These are phyloP conservation scores for Leucocoprinus sp. DNA, from an alignment of 768 basidiomycete species.

Conservation along the genomic window DNA sequence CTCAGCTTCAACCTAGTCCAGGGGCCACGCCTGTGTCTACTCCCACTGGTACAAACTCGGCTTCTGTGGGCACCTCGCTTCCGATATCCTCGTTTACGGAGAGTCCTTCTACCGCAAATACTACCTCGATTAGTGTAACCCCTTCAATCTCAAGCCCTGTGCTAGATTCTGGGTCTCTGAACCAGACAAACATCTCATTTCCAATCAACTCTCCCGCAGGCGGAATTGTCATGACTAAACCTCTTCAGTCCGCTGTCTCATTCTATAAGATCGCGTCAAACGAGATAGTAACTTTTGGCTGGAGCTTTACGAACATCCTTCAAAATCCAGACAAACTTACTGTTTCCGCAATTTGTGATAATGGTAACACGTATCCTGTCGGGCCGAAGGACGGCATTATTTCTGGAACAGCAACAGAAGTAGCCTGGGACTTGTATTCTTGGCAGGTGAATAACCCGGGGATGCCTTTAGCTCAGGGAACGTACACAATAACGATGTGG, in stretches of 20 bases:
- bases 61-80: too few species aligned
- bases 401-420: conserved; percentile 53
- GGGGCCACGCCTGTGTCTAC: neutral
- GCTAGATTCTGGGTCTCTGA: neutral
- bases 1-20: conserved; percentile 1
- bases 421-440: conserved; percentile 67
- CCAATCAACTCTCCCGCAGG: conserved; percentile 24
- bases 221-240: conserved; percentile 61
- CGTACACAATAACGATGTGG: conserved; percentile 66
- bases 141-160: neutral
- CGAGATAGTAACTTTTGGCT: conserved; percentile 73
- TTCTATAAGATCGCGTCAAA: conserved; percentile 74
- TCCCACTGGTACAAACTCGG: too few species aligned
- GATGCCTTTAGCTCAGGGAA: conserved; percentile 62
- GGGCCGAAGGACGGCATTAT: conserved; percentile 62
- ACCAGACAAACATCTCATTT: neutral
- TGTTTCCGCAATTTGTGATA: conserved; percentile 66
- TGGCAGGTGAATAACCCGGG: conserved; percentile 50
- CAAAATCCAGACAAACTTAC: conserved; percentile 61
- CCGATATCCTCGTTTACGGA: neutral
- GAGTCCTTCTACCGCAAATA: neutral
- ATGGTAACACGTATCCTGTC: conserved; percentile 78
- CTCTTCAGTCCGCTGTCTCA: conserved; percentile 65
- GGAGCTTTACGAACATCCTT: conserved; percentile 71
- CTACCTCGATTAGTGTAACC: neutral